Conservation (phyloP, 768 basidiomycete genomes). For the Podaxis rugospora region DNA sequence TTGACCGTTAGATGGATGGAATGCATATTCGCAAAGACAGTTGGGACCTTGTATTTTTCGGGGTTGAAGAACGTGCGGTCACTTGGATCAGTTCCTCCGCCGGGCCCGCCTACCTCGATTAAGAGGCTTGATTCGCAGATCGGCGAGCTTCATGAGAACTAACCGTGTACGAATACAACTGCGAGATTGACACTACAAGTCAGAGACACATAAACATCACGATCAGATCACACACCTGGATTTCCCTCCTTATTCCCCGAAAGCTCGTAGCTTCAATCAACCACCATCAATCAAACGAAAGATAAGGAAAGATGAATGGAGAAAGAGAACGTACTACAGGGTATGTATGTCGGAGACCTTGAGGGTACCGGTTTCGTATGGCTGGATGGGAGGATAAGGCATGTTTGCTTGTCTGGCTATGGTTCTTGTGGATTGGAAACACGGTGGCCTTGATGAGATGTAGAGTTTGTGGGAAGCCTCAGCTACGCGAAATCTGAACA, state of each 20-base stretch:
- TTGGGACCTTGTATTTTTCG: constrained; percentile 68
- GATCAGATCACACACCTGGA: constrained; percentile 48
- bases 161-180: constrained; percentile 83
- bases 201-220: not conserved
- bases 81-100: constrained; percentile 62
- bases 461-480: not conserved
- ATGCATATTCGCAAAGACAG: not conserved
- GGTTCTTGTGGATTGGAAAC: not conserved
- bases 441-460: not conserved
- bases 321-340: constrained; percentile 51
- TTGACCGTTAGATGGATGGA: not conserved
- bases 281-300: constrained; percentile 2
- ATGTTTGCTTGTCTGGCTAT: not conserved
- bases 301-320: not conserved
- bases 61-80: constrained; percentile 85
- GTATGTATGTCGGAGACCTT: constrained; percentile 74
- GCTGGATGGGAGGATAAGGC: constrained; percentile 66
- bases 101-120: constrained; percentile 60
- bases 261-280: constrained; percentile 65
- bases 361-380: constrained; percentile 59
- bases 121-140: not conserved
- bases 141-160: constrained; percentile 8
- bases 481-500: not conserved
- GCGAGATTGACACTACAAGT: not conserved
- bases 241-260: constrained; percentile 73